Evolutionary conservation across 495 filamentous ascomycete species (phyloP), one percentile per base, ranked within the genome.

Genomic region (Lophium mytilinum): DNA sequence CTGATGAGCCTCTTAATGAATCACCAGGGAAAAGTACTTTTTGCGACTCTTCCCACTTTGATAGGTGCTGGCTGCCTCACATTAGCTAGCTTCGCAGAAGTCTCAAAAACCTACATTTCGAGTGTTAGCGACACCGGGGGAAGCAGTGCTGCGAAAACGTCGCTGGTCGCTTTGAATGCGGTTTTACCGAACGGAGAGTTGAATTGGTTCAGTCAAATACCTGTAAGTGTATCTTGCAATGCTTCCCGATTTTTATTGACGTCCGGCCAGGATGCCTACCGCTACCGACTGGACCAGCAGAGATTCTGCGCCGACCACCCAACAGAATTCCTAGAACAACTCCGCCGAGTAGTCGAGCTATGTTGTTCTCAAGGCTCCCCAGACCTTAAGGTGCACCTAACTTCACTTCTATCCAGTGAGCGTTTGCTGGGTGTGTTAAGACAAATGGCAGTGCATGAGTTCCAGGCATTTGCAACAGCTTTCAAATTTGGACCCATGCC

Each of bases 51-150:
- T 19, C 61, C 66, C 8, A 46, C 57, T n/a, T 47, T 70, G 12
- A 54, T 66, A 9, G 49, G 35, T 39, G 52, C 65, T n/a, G 58
- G 63, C 14, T 62, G 62, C 35, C 30, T 65, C 21, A 53, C 55
- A 3, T 15, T 68, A 19, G 9, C 9, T 4, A 37, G 33, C 18
- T 56, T 64, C 33, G 35, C 56, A 1, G 43, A 53, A 14, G 33
- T 55, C 7, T 15, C 46, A 4, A 50, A 48, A 39, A 36, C 14
- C n/a, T 51, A 30, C 53, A 56, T 62, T 9, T 37, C 21, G 17
- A 54, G 40, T 30, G 46, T 21, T 4, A 11, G 36, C 30, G 42
- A 10, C 6, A 53, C 15, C 3, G 35, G 52, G 21, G 19, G 24
- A 15, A 37, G 43, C 9, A 47, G 15, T 12, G 35, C 50, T 35